Conservation (phyloP, 1,284 basidiomycete genomes). For the Tilletia horrida region DNA sequence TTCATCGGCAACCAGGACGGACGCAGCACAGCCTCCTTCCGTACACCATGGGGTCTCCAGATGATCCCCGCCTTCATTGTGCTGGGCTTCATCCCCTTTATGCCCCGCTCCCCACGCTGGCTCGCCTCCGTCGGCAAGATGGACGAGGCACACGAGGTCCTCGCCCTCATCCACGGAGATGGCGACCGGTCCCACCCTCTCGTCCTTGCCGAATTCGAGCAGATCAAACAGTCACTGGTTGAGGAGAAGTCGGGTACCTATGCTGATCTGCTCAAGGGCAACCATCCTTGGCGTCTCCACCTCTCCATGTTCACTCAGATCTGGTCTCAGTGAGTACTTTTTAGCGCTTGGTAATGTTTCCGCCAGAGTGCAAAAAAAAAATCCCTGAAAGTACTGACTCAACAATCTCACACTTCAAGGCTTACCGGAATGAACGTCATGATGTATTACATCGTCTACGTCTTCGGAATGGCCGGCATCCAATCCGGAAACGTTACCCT, state of each 20-base stretch:
- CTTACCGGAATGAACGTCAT: conserved; percentile 29
- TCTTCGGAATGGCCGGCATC: conserved; percentile 31
- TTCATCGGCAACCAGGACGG: conserved; percentile 22
- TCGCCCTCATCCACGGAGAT: conserved; percentile 29
- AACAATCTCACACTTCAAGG: background rate
- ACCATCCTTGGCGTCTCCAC: conserved; percentile 6
- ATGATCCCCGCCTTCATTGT: conserved; percentile 17
- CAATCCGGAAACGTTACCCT: conserved; percentile 21
- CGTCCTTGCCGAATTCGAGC: conserved; percentile 28
- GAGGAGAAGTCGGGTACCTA: conserved; percentile 26
- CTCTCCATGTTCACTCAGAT: conserved; percentile 20
- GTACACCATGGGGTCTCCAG: conserved; percentile 17
- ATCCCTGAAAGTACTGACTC: background rate
- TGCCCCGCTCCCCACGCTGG: conserved; percentile 34
- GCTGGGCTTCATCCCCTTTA: conserved; percentile 8
- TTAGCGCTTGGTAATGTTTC: too few species aligned
- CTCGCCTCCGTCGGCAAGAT: conserved; percentile 28
- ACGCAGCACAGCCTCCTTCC: conserved; percentile 19
- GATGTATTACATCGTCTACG: conserved; percentile 30
- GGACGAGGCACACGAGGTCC: conserved; percentile 28
- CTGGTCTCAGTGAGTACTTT: conserved; percentile 4
- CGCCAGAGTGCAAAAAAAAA: too few species aligned
- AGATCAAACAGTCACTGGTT: conserved; percentile 27
- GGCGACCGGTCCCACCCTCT: conserved; percentile 25
- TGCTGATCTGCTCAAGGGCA: conserved; percentile 28